Percentiles rank a stretch among this genome's conserved stretches.
These are phyloP conservation scores for Ogataea hybrid DNA, from an alignment of 1,139 yeast genomes.

Conservation along the genomic window DNA sequence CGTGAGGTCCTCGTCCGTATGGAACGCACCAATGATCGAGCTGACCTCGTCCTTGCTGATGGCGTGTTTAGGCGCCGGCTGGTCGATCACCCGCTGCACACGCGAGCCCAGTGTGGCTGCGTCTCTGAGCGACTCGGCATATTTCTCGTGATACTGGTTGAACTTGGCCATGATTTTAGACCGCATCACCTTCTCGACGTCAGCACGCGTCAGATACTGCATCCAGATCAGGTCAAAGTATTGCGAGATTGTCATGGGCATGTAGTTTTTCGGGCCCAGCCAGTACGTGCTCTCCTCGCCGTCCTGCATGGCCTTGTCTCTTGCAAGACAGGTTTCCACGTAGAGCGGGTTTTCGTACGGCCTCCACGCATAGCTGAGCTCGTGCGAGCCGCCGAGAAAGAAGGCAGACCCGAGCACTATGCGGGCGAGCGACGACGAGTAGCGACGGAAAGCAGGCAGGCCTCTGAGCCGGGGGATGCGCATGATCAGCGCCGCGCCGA, in stretches of 20 bases:
- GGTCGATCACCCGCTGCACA: constrained; percentile 10
- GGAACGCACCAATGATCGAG: constrained; percentile 10
- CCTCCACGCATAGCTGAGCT: constrained; percentile 1
- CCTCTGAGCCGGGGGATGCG: constrained; percentile 4
- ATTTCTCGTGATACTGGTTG: constrained; percentile 2
- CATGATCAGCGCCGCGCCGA: constrained; percentile 20
- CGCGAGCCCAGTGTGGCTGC: constrained; percentile 11
- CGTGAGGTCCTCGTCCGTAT: constrained; percentile 10
- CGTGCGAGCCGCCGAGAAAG: constrained; percentile 7
- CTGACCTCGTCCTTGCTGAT: constrained; percentile 14
- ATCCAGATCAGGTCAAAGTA: constrained; percentile 9
- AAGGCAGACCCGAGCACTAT: constrained; percentile 5
- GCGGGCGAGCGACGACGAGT: constrained; percentile 3
- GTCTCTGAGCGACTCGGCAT: constrained; percentile 1
- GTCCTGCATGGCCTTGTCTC: constrained; percentile 19
- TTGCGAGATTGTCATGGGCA: constrained; percentile 27
- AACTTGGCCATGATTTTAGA: constrained; percentile 5
- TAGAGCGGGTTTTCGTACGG: constrained; percentile 26
- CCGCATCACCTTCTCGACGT: constrained; percentile 1
- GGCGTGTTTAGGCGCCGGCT: constrained; percentile 6
- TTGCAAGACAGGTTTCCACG: constrained; percentile 27
- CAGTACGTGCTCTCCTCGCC: constrained; percentile 22
- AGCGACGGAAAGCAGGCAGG: constrained; percentile 3
- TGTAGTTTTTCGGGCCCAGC: constrained; percentile 30
- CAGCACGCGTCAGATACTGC: constrained; percentile 4